Base-by-base conservation (phyloP, 129 eudicot species). In the Flaveria linearis region DNA sequence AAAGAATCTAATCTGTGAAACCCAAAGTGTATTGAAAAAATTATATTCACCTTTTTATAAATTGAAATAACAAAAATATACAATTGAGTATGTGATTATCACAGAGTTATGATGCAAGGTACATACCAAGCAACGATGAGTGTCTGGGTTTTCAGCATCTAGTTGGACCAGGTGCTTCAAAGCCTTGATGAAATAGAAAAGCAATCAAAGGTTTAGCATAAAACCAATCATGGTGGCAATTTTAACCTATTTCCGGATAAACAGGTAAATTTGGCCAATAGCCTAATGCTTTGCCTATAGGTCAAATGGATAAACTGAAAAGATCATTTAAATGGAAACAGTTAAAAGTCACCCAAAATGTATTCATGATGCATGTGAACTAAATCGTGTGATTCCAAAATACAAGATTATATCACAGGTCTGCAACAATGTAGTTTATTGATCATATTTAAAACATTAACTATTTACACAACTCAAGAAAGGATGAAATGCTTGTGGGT, bases 1-100 rank as follows among this genome's bases (percentile, higher is more conserved):
- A 81, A 94, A 94, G 82, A 94, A 91, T 72, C 91, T 79, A 80
- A 94, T 86, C 99, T 94, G 92, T 71, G 70, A 65, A 62, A 42
- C 66, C 28, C 36, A 63, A 41, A 74, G 36, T 30, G 36, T 30
- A 56, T 67, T 71, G 18, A 2, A 52, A 47, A n/a, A 14, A 49
- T 5, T 55, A 33, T 18, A 28, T 45, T 43, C 15, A 17, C 25
- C 18, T 22, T 70, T 28, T 60, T 23, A 9, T n/a, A 18, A 81
- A 55, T 22, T 53, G 52, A 39, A n/a, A 72, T 52, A 17, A 23
- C 14, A 46, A 26, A 69, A 30, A 51, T 45, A 42, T 42, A 72
- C 9, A 65, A 51, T 30, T 14, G 30, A 68, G 0, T 57, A 47
- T 46, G 53, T 36, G 57, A 58, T 68, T 42, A 60, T 74, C 68